phyloP scores from a whole-genome alignment of 202 grass and related monocot genomes.

The Schoenoplectus triqueter region DNA sequence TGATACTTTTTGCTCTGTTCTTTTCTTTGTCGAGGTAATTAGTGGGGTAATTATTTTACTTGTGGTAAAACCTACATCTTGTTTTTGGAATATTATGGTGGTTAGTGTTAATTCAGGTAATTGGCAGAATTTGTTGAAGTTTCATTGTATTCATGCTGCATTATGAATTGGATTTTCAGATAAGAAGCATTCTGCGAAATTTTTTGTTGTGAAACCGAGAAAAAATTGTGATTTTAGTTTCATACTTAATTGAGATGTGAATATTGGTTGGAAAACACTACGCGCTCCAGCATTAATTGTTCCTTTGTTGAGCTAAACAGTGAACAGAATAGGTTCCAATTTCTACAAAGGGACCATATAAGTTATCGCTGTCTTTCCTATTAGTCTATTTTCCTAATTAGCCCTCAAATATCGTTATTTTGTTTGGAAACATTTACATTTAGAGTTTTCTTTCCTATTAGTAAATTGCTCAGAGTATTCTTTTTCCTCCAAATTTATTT shows the following conservation, averaged over 20 bases:
- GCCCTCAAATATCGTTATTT: not conserved
- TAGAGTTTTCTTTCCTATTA: not conserved
- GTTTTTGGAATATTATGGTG: not conserved
- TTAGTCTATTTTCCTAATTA: slow-evolving; percentile 1
- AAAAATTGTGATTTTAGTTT: slow-evolving; percentile 18
- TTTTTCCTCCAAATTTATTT: slow-evolving; percentile 31
- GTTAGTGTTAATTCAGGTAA: slow-evolving; percentile 14
- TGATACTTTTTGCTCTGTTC: not conserved
- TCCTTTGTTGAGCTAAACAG: slow-evolving; percentile 34
- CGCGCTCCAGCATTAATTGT: slow-evolving; percentile 21
- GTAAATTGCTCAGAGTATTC: slow-evolving; percentile 29
- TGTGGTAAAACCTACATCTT: not conserved
- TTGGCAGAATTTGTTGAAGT: slow-evolving; percentile 12
- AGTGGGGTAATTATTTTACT: not conserved
- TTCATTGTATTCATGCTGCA: slow-evolving; percentile 13
- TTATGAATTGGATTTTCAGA: slow-evolving; percentile 23
- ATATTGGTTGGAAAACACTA: slow-evolving; percentile 20
- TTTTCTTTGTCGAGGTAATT: slow-evolving; percentile 19
- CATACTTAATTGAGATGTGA: slow-evolving; percentile 23
- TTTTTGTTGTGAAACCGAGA: not conserved
- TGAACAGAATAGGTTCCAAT: slow-evolving; percentile 25
- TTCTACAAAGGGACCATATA: not conserved
- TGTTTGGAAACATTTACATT: not conserved
- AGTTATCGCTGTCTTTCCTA: not conserved
- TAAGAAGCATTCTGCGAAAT: slow-evolving; percentile 9